Percentiles rank a stretch among this genome's conserved stretches.
Conservation (phyloP, 2,329 filamentous ascomycete genomes). For the Pseudocercospora macadamiae region DNA sequence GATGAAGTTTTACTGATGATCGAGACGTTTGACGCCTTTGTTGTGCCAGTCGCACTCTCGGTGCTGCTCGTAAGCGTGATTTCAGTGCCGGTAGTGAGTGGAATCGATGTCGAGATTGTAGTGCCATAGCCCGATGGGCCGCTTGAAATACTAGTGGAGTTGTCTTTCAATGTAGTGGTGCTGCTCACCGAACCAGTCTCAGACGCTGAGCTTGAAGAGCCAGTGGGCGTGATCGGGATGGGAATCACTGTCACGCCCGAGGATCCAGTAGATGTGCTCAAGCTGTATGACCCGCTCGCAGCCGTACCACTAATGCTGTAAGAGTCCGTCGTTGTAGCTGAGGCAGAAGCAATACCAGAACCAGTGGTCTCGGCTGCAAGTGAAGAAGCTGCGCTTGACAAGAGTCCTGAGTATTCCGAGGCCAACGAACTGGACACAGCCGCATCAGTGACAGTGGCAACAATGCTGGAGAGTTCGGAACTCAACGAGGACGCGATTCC, state of each 20-base stretch:
- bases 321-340: slow-evolving; percentile 14
- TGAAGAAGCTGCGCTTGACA: slow-evolving; percentile 37
- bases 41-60: not conserved
- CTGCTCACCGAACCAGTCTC: slow-evolving; percentile 19
- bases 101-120: slow-evolving; percentile 18
- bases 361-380: slow-evolving; percentile 17
- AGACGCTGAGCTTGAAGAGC: slow-evolving; percentile 20
- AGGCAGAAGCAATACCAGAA: not conserved
- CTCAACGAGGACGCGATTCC: slow-evolving; percentile 35
- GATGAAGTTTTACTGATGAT: slow-evolving; percentile 9
- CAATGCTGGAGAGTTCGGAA: slow-evolving; percentile 34
- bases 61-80: slow-evolving; percentile 12
- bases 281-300: slow-evolving; percentile 17
- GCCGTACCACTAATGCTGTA: slow-evolving; percentile 23
- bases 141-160: slow-evolving; percentile 13
- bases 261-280: slow-evolving; percentile 24
- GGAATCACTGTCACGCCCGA: slow-evolving; percentile 28
- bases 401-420: slow-evolving; percentile 35
- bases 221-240: slow-evolving; percentile 26
- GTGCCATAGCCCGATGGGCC: slow-evolving; percentile 9
- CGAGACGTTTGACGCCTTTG: not conserved
- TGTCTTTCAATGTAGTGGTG: slow-evolving; percentile 19
- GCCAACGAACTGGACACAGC: slow-evolving; percentile 32
- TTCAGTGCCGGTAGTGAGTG: slow-evolving; percentile 23
- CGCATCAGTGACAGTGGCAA: slow-evolving; percentile 36